Base-by-base conservation (phyloP, 2,329 filamentous ascomycete species). In the Xylariaceae sp. region DNA sequence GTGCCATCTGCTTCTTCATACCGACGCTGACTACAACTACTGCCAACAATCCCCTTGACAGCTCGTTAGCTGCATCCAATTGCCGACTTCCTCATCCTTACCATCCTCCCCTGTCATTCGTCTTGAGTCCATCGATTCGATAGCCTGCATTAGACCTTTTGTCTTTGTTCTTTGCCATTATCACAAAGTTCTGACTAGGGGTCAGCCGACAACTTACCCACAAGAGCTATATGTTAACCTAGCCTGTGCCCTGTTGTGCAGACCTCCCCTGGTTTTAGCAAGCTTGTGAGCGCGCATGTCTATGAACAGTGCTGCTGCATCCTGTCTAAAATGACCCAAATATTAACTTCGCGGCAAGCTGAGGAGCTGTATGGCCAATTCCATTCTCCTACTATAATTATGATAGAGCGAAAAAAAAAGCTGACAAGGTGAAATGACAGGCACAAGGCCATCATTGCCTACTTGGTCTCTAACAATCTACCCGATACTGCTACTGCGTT, bases 361-460 rank as follows among this genome's bases (percentile, higher is more conserved):
- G 70, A 71, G 45, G 70, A 72, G 63, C 67, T 72, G 67, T 70
- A 67, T 36, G 68, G 56, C 56, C 26, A 37, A 7, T 12, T 33
- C 6, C 37, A 21, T 45, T 29, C 28, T 46, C n/a, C 7, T 51
- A n/a, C 7, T 28, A 6, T 6, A 6, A n/a, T 16, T 36, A 36
- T 9, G 6, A 36, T 9, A 12, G 12, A 16, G n/a, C 8, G n/a
- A n/a, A n/a, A n/a, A n/a, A n/a, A n/a, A n/a, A n/a, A n/a, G n/a
- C 39, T n/a, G 29, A 23, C 58, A 45, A 50, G 8, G 7, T 43
- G n/a, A n/a, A n/a, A n/a, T 37, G 9, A 11, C 11, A 70, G 68
- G 29, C 91, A 97, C 82, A 96, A 96, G 79, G 91, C 92, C 63
- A 92, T 97, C 67, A 89, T 96, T 71, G 92, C 93, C 66, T 97